Evolutionary conservation across 306 rosid species (phyloP), one percentile per base, ranked within the genome.

Genomic region (Vigna trinervia): DNA sequence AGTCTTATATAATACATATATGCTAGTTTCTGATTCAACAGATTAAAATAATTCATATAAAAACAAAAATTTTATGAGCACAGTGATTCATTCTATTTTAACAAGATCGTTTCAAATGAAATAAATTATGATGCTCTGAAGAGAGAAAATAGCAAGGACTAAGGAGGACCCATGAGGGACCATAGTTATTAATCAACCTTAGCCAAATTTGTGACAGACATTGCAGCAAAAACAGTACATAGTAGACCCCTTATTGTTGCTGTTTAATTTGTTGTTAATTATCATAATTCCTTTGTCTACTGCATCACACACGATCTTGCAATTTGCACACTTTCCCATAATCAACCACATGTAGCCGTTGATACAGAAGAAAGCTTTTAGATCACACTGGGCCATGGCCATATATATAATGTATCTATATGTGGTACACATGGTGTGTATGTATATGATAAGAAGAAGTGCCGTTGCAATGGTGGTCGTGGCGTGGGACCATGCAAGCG

Each of bases 401-500:
- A 30, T 14, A 14, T 60, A 28, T 30, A 5, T 30, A 30, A 4
- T 30, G 34, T 36, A 4, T 36, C 23, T 63, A n/a, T 54, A 4
- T 12, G 22, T 52, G 19, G 34, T 30, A 30, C 34, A 54, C 12
- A 23, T 47, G 12, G 7, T 1, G 3, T 38, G 23, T 13, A 22
- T 1, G 45, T 8, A 39, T 8, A 39, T 41, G 46, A 9, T 41
- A 66, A 38, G 2, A 57, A 23, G 41, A 54, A 79, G 82, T 81
- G 88, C 87, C 89, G 90, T 87, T 90, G 85, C 81, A 53, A 52
- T 61, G 71, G 75, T 30, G 34, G 32, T 15, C 20, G 23, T 22
- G 53, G 39, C 1, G 90, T 85, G 91, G 96, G 79, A 46, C 91
- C 92, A 71, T 82, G 96, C 93, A 82, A 88, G 91, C 86, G 82